These are phyloP conservation scores for Myxozyma monticola DNA, from an alignment of 805 yeast genomes.

Conservation along the genomic window DNA sequence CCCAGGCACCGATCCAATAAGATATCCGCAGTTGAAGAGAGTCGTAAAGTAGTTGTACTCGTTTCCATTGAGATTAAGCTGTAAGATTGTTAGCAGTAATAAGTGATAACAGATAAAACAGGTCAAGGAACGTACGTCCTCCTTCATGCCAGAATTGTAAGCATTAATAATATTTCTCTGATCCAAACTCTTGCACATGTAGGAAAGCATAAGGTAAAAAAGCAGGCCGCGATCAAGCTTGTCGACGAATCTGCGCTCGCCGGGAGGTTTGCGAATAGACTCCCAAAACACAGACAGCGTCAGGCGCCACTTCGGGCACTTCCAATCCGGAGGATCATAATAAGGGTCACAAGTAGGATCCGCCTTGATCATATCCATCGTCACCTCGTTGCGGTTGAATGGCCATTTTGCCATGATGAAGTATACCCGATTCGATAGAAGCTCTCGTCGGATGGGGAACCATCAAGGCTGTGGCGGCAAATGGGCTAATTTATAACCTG, in stretches of 20 bases:
- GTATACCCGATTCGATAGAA: too few species aligned
- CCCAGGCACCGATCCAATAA: conserved; percentile 63
- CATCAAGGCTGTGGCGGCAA: too few species aligned
- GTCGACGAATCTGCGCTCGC: conserved; percentile 48
- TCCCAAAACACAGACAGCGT: conserved; percentile 25
- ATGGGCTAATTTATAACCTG: too few species aligned
- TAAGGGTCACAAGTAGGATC: conserved; percentile 27
- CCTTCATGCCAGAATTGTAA: conserved; percentile 65
- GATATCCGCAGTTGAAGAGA: conserved; percentile 58
- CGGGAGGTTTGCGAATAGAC: conserved; percentile 40
- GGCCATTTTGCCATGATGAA: conserved; percentile 20
- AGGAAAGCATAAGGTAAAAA: conserved; percentile 56
- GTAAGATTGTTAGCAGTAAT: too few species aligned
- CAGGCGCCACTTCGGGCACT: conserved; percentile 13
- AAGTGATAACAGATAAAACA: too few species aligned
- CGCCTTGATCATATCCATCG: conserved; percentile 21
- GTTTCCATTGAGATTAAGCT: conserved; percentile 57
- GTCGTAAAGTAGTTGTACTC: conserved; percentile 61
- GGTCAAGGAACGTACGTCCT: conserved; percentile 36
- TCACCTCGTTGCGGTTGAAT: conserved; percentile 18
- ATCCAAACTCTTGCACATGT: conserved; percentile 70
- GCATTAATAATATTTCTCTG: conserved; percentile 62
- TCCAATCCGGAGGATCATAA: conserved; percentile 26
- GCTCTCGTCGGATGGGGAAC: too few species aligned
- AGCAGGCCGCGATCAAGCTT: conserved; percentile 59